Percentiles rank a stretch among this genome's conserved stretches.
Evolutionary conservation across 208 protist genomes (phyloP).

Genomic region (Crithidia mellificae): DNA sequence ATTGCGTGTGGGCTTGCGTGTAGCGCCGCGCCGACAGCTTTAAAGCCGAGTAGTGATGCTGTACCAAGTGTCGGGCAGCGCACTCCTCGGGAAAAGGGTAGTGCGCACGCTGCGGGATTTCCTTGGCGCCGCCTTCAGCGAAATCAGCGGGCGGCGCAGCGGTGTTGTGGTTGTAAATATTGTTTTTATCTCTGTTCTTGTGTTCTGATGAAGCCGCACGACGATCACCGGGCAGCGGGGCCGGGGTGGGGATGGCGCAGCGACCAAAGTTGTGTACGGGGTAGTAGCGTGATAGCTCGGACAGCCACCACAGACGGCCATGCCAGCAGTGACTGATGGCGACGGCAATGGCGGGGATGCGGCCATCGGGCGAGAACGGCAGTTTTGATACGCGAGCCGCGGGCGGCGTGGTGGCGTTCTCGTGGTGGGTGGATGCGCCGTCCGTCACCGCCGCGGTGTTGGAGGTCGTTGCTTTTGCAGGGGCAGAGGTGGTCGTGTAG

Average conservation of each 20-base stretch:
- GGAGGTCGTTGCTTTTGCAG: no score
- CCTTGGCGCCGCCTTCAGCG: background rate
- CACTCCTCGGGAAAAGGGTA: background rate
- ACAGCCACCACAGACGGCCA: conserved; percentile 25
- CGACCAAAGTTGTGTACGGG: conserved; percentile 48
- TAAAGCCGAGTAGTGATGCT: background rate
- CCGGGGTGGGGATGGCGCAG: conserved; percentile 20
- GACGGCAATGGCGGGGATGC: conserved; percentile 30
- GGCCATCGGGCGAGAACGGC: conserved; percentile 3
- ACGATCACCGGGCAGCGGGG: conserved; percentile 21
- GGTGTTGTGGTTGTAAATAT: no score
- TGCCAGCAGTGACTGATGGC: conserved; percentile 33
- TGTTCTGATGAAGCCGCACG: background rate
- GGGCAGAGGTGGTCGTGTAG: background rate
- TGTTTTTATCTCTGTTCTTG: no score
- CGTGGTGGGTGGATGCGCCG: no score
- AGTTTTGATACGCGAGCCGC: no score
- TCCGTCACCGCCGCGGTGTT: no score
- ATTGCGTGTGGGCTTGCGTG: no score
- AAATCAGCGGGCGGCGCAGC: background rate
- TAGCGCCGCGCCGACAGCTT: background rate
- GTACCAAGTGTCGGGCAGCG: background rate
- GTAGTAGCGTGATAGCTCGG: conserved; percentile 37
- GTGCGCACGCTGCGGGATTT: conserved; percentile 18
- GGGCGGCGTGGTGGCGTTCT: no score